Percentiles rank a stretch among this genome's conserved stretches.
Evolutionary conservation across 805 yeast genomes (phyloP).

Genomic region (Ascoidea rubescens): DNA sequence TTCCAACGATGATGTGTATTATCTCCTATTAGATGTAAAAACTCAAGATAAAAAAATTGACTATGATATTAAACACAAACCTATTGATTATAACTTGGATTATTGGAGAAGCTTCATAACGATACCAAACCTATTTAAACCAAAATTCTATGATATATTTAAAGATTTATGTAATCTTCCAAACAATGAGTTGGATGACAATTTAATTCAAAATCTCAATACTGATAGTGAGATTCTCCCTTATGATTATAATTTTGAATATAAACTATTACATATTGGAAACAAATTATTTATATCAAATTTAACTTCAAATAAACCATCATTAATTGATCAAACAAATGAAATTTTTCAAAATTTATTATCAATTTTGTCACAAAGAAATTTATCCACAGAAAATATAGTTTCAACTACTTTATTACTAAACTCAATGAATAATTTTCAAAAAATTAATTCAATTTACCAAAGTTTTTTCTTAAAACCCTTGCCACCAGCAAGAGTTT

Average conservation of each 20-base stretch:
- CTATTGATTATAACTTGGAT: slow-evolving; percentile 6
- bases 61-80: slow-evolving; percentile 9
- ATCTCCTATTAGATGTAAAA: slow-evolving; percentile 38
- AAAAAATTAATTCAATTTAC: slow-evolving; percentile 47
- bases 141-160: slow-evolving; percentile 24
- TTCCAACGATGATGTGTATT: slow-evolving; percentile 57
- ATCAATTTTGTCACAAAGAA: slow-evolving; percentile 17
- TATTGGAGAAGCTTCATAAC: slow-evolving; percentile 15
- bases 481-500: slow-evolving; percentile 80
- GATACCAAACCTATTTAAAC: slow-evolving; percentile 20
- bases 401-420: slow-evolving; percentile 50
- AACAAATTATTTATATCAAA: slow-evolving; percentile 30
- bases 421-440: slow-evolving; percentile 51
- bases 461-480: slow-evolving; percentile 37
- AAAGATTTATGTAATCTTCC: slow-evolving; percentile 1
- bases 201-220: neutral
- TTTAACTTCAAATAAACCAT: slow-evolving; percentile 18
- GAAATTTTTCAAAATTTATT: slow-evolving; percentile 35
- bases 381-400: slow-evolving; percentile 29
- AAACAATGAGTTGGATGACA: neutral
- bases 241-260: neutral
- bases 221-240: neutral
- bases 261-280: slow-evolving; percentile 12
- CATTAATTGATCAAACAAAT: slow-evolving; percentile 29
- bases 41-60: slow-evolving; percentile 26